Conservation (phyloP, 768 basidiomycete species). For the Leccinum obscurum region DNA sequence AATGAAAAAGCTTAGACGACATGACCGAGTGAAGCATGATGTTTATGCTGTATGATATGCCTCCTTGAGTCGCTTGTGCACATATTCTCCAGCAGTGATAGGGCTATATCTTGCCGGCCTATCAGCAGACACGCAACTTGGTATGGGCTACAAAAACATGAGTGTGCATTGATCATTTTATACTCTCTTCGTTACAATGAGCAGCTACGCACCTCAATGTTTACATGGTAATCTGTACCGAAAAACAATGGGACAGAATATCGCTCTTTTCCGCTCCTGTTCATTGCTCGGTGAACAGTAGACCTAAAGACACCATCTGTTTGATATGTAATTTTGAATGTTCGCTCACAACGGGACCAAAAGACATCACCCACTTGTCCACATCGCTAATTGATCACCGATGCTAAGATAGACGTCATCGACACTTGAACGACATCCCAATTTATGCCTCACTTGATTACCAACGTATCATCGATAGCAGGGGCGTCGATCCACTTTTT, state of each 20-base stretch:
- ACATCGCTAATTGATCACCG: conserved; percentile 85
- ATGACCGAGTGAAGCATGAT: background rate
- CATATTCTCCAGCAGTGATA: conserved; percentile 81
- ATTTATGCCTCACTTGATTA: conserved; percentile 66
- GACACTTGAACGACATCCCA: conserved; percentile 23
- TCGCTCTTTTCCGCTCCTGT: conserved; percentile 64
- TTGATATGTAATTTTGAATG: background rate
- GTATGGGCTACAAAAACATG: conserved; percentile 34
- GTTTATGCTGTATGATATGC: conserved; percentile 19
- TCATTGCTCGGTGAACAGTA: conserved; percentile 84
- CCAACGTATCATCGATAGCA: conserved; percentile 75
- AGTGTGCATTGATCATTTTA: background rate
- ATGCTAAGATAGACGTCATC: conserved; percentile 45
- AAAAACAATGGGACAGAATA: conserved; percentile 92
- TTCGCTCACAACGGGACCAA: background rate
- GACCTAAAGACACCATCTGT: conserved; percentile 89
- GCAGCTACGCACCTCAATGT: conserved; percentile 57
- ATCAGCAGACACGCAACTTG: conserved; percentile 50
- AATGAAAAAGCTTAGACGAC: background rate
- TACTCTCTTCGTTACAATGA: background rate
- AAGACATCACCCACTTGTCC: conserved; percentile 66
- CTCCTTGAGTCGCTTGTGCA: conserved; percentile 68
- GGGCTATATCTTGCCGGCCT: conserved; percentile 67
- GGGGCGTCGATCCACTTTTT: conserved; percentile 83
- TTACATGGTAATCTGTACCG: conserved; percentile 84